A percentile compares a stretch with the other conserved stretches of the same genome.
These are phyloP conservation scores for Liquidambar formosana DNA, from an alignment of 164 flowering plant species.

Conservation along the genomic window DNA sequence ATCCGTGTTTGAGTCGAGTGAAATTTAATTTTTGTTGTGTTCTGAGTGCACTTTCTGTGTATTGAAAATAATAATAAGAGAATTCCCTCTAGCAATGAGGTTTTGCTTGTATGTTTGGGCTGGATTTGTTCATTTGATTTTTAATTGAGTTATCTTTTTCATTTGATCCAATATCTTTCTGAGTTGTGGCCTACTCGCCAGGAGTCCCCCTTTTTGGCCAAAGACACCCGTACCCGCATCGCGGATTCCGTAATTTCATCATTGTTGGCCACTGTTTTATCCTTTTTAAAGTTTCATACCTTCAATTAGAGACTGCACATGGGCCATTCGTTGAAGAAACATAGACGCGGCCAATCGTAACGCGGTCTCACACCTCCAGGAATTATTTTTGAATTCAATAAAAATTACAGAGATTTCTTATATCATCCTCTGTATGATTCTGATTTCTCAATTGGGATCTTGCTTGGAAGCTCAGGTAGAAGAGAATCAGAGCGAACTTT, in stretches of 20 bases:
- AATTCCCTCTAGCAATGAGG: too few species aligned
- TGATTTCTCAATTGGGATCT: conserved; percentile 49
- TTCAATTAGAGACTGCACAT: conserved; percentile 86
- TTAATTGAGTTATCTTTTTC: too few species aligned
- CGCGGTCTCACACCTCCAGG: conserved; percentile 59
- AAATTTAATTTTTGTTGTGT: too few species aligned
- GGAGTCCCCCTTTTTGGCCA: too few species aligned
- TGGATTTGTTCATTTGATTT: too few species aligned
- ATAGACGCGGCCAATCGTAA: conserved; percentile 63
- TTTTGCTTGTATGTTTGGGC: too few species aligned
- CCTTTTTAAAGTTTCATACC: conserved; percentile 84
- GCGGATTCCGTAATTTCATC: conserved; percentile 52
- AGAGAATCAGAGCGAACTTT: conserved; percentile 88
- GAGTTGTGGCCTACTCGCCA: too few species aligned
- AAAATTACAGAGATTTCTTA: conserved; percentile 35
- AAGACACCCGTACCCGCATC: conserved; percentile 32
- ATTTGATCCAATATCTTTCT: too few species aligned
- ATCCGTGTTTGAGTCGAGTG: too few species aligned
- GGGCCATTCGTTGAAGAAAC: conserved; percentile 65
- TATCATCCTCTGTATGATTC: conserved; percentile 27
- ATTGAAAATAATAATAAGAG: too few species aligned
- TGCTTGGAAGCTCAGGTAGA: conserved; percentile 78
- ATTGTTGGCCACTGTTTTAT: conserved; percentile 71
- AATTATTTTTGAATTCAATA: conserved; percentile 64
- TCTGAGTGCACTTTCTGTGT: too few species aligned